Base-by-base conservation (phyloP, 2,329 filamentous ascomycete genomes). In the Ceratocystis ficicola region DNA sequence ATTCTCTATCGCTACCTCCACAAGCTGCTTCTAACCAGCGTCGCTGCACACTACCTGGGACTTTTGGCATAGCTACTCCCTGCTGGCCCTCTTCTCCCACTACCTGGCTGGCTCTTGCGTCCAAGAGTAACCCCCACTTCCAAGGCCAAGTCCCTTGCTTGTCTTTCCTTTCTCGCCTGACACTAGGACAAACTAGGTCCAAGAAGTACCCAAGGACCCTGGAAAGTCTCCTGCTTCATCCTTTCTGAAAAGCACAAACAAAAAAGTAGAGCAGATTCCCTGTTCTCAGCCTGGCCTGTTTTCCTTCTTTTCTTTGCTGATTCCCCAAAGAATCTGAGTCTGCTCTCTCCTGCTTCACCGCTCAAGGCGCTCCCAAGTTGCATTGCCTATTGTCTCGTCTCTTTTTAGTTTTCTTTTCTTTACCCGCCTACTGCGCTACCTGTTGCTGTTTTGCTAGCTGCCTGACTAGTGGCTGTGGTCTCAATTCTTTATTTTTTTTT, bases 401-500 rank as follows among this genome's bases (percentile, higher is more conserved):
- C 25, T 62, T 57, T 10, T 46, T 59, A 2, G 8, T 6, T 20
- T 5, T 12, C 55, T 57, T 62, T 57, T 46, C 55, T 65, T 59
- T 63, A 46, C 61, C 41, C 61, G 48, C 59, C 48, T 10, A 52
- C 48, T 22, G 8, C 32, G 15, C 25, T 44, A 28, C 65, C 59
- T 25, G 46, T 44, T 41, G 60, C 48, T 44, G 17, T 30, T 25
- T 66, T 30, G 41, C 36, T 64, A 20, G 55, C 17, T 32, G 32
- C 28, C 17, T 20, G 30, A 30, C 55, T 59, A 59, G 55, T 20
- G 30, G 55, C 22, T 20, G 55, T 59, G 20, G 55, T 59, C 55
- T 50, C 22, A 52, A 52, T 36, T 64, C 30, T 62, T 68, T 62
- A 41, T 55, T 65, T 65, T 46, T 66, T 64, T 46, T 67, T 62